phyloP scores from a whole-genome alignment of 441 rosid species.

The Omphalea diandra region DNA sequence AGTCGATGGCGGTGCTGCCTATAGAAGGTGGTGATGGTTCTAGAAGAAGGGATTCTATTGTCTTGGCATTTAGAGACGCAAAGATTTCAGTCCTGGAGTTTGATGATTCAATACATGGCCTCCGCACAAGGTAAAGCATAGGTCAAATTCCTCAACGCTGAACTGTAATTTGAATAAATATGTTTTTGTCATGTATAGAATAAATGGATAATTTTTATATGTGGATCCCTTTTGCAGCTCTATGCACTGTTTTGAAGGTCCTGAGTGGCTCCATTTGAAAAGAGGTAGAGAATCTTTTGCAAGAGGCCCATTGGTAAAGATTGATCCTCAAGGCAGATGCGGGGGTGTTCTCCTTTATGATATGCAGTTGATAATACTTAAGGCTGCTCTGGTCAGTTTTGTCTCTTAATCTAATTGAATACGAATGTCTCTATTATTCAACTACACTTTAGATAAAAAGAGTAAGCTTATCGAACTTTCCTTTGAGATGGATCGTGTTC shows the following conservation, averaged over 20 bases:
- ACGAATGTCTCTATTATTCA: not conserved
- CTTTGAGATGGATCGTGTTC: slow-evolving; percentile 9
- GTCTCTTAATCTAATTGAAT: slow-evolving; percentile 10
- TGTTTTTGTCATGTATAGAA: not conserved
- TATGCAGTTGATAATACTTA: slow-evolving; percentile 95
- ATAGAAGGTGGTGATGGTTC: slow-evolving; percentile 66
- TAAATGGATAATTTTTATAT: not conserved
- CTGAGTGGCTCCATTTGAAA: slow-evolving; percentile 92
- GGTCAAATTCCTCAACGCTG: not conserved
- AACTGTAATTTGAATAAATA: not conserved
- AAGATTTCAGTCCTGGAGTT: slow-evolving; percentile 87
- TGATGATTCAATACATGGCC: slow-evolving; percentile 89
- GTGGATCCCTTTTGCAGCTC: slow-evolving; percentile 56
- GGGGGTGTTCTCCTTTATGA: slow-evolving; percentile 90
- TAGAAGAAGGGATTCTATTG: slow-evolving; percentile 78
- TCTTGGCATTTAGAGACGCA: slow-evolving; percentile 79
- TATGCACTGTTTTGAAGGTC: slow-evolving; percentile 99
- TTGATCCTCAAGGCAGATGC: slow-evolving; percentile 99
- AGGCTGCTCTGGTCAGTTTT: slow-evolving; percentile 84
- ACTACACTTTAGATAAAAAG: not conserved
- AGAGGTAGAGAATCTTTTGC: slow-evolving; percentile 95
- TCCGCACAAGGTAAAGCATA: slow-evolving; percentile 59
- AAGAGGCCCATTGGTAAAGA: slow-evolving; percentile 77
- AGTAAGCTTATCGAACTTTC: not conserved
- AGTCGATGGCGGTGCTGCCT: slow-evolving; percentile 75